A percentile compares a stretch with the other conserved stretches of the same genome.
Evolutionary conservation across 306 rosid genomes (phyloP).

Genomic region (Fragaria vesca): DNA sequence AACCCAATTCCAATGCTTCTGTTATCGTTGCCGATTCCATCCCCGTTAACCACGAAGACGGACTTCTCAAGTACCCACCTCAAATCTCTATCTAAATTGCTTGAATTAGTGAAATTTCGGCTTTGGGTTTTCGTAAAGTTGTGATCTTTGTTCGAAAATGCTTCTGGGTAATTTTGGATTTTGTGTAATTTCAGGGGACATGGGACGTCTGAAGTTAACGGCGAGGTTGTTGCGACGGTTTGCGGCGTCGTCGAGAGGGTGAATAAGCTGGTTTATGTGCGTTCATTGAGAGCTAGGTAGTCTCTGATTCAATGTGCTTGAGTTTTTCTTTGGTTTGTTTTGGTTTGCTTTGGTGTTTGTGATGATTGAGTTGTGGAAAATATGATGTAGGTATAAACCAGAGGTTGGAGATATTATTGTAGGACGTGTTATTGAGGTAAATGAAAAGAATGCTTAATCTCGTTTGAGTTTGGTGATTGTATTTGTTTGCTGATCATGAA

Average conservation of each 20-base stretch:
- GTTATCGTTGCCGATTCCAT: slow-evolving; percentile 82
- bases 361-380: slow-evolving; percentile 3
- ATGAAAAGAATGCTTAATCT: neutral
- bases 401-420: slow-evolving; percentile 90
- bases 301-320: neutral
- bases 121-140: neutral
- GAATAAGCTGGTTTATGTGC: slow-evolving; percentile 88
- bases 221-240: slow-evolving; percentile 73
- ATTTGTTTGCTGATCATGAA: neutral
- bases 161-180: neutral
- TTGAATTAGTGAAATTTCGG: neutral
- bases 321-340: neutral
- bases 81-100: neutral
- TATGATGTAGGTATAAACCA: slow-evolving; percentile 68
- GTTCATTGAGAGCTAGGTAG: slow-evolving; percentile 69
- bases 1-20: slow-evolving; percentile 69
- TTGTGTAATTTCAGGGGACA: slow-evolving; percentile 58
- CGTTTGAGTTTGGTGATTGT: neutral
- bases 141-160: neutral
- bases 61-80: slow-evolving; percentile 38
- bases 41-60: slow-evolving; percentile 76
- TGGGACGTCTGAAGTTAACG: slow-evolving; percentile 72
- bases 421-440: slow-evolving; percentile 86
- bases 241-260: slow-evolving; percentile 89
- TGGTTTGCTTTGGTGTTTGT: neutral